These are phyloP conservation scores for Waltergamsia citrina DNA, from an alignment of 2,329 filamentous ascomycete genomes.

Conservation along the genomic window DNA sequence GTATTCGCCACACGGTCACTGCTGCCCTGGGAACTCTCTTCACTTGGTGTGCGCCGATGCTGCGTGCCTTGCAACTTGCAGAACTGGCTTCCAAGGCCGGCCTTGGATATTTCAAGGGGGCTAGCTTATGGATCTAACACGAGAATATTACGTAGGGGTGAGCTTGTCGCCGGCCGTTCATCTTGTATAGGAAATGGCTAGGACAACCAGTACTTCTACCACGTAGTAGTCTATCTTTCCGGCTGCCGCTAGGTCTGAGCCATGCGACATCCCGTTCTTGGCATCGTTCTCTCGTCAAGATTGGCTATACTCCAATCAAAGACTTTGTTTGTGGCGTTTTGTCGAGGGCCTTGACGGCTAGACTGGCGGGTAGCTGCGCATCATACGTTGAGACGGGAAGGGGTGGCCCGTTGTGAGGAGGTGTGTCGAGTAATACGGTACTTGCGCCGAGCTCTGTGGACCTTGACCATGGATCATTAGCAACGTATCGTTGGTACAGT, in stretches of 20 bases:
- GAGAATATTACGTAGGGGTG: too few relatives aligned
- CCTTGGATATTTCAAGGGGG: too few relatives aligned
- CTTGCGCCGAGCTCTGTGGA: not conserved
- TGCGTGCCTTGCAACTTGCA: too few relatives aligned
- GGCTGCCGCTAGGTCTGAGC: not conserved
- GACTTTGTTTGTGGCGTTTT: slow-evolving; percentile 1
- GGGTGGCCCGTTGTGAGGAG: slow-evolving; percentile 1
- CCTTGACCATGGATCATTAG: not conserved
- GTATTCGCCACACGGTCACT: too few relatives aligned
- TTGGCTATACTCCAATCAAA: slow-evolving; percentile 1
- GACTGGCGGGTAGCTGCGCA: slow-evolving; percentile 4
- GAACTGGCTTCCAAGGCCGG: too few relatives aligned
- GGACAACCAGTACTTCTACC: too few relatives aligned
- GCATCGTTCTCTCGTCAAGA: slow-evolving; percentile 3
- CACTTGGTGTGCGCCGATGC: too few relatives aligned
- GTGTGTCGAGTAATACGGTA: not conserved
- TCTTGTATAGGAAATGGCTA: too few relatives aligned
- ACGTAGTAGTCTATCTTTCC: not conserved
- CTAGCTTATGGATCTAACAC: too few relatives aligned
- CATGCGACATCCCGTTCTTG: slow-evolving; percentile 4
- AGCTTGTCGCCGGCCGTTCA: too few relatives aligned
- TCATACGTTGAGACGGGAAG: slow-evolving; percentile 3
- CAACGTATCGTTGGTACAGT: not conserved
- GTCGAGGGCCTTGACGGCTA: not conserved
- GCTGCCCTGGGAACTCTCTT: too few relatives aligned